Evolutionary conservation across 2,329 filamentous ascomycete species (phyloP), one percentile per base, ranked within the genome.

Genomic region (Byssochlamys sp.): DNA sequence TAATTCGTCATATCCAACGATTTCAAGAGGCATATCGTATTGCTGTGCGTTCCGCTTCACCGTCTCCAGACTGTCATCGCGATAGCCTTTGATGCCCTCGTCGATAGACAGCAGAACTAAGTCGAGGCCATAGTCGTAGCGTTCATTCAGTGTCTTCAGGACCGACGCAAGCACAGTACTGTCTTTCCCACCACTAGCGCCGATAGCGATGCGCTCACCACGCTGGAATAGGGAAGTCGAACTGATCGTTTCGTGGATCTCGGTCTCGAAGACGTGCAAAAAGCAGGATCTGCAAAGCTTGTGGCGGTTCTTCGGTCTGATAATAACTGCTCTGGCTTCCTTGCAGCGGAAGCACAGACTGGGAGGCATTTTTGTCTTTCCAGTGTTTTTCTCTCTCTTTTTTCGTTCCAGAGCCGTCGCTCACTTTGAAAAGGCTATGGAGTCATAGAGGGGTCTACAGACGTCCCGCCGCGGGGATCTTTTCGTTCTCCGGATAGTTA

Each of bases 131-230:
- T 97, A 97, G 63, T 86, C 79, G 70, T 96, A 84, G 52, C 91
- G 84, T 71, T 95, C 90, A 66, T 99, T 97, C 2, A 99, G 79
- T 0, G 91, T 96, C 73, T 96, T 96, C 55, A 99, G 81, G 0
- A 99, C 91, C 0, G 91, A 95, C 3, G 94, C 94, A 10, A 99
- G 81, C 0, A 99, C 94, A 0, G 94, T 99, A 55, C 91, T 96
- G 73, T 99, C 94, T 75, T 99, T 99, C 65, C 94, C 94, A 57
- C 94, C 94, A 1, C 91, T 96, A 53, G 95, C 94, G 50, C 94
- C 95, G 67, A 99, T 96, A 6, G 94, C 95, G 45, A 99, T 83
- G 60, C 83, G 84, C 71, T 99, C 94, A 58, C 92, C 92, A 1
- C 81, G 85, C 51, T 80, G 78, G 74, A 99, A 99, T 14, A 99